Percentiles rank a stretch among this genome's conserved stretches.
Evolutionary conservation across 1,139 yeast genomes (phyloP).

Genomic region (Saccharomyces hybrid): DNA sequence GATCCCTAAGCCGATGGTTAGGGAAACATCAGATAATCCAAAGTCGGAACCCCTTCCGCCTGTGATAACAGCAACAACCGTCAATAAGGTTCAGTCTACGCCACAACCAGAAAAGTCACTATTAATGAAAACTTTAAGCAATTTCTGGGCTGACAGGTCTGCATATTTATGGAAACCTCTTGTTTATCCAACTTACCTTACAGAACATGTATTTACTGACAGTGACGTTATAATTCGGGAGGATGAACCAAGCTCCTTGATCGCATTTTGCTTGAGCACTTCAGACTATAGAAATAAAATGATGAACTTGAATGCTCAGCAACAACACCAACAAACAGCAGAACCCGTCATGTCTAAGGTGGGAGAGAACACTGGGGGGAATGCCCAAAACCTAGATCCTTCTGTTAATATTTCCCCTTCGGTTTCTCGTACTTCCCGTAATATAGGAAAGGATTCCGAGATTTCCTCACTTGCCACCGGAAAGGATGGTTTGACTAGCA

Average conservation of each 20-base stretch:
- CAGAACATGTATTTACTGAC: conserved; percentile 90
- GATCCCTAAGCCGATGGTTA: not conserved
- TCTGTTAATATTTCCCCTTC: not conserved
- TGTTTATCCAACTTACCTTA: conserved; percentile 68
- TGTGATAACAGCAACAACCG: conserved; percentile 16
- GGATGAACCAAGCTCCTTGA: conserved; percentile 92
- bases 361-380: not conserved
- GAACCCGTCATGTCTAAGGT: not conserved
- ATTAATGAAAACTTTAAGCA: conserved; percentile 73
- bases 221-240: conserved; percentile 91
- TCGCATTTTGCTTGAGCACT: conserved; percentile 85
- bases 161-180: conserved; percentile 94
- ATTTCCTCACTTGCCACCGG: not conserved
- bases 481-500: not conserved
- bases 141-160: conserved; percentile 96
- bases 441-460: not conserved
- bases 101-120: conserved; percentile 61
- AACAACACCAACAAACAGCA: conserved; percentile 44
- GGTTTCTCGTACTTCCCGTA: not conserved
- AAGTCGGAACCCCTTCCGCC: conserved; percentile 15
- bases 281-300: conserved; percentile 72
- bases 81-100: conserved; percentile 21
- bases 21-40: not conserved
- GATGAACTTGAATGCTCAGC: conserved; percentile 51
- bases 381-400: not conserved